These are phyloP conservation scores for Aureobasidium sp. DNA, from an alignment of 2,329 filamentous ascomycete species.

Conservation along the genomic window DNA sequence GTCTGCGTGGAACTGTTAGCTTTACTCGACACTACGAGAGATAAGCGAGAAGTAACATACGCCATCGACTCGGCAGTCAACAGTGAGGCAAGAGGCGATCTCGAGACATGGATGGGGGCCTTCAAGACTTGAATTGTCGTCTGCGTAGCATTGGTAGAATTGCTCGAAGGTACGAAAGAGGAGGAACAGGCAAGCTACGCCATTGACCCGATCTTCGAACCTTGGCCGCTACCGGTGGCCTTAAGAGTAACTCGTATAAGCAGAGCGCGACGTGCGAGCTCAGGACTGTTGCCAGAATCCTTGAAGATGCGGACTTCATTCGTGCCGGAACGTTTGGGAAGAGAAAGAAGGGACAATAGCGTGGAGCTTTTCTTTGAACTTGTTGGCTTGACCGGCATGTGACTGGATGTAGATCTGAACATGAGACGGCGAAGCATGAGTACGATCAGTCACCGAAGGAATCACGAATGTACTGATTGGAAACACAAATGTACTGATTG, in stretches of 20 bases:
- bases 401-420: background rate
- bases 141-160: too few species aligned
- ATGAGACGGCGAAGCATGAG: background rate
- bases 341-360: background rate
- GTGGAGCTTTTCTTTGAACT: background rate
- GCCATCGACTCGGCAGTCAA: background rate
- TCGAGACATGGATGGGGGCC: too few species aligned
- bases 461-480: too few species aligned
- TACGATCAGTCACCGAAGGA: too few species aligned
- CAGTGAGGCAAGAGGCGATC: too few species aligned
- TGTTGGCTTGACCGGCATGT: background rate
- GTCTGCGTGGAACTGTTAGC: too few species aligned
- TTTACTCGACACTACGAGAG: too few species aligned
- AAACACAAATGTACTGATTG: too few species aligned
- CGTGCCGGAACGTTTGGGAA: background rate
- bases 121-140: too few species aligned
- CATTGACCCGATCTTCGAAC: background rate
- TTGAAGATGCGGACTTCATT: background rate
- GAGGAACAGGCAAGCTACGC: too few species aligned
- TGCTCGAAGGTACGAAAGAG: too few species aligned
- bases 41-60: background rate
- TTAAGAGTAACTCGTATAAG: background rate
- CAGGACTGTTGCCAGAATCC: background rate
- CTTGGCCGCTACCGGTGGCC: background rate
- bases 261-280: background rate